phyloP scores from a whole-genome alignment of 768 basidiomycete genomes.

The Daedaleopsis sinensis region DNA sequence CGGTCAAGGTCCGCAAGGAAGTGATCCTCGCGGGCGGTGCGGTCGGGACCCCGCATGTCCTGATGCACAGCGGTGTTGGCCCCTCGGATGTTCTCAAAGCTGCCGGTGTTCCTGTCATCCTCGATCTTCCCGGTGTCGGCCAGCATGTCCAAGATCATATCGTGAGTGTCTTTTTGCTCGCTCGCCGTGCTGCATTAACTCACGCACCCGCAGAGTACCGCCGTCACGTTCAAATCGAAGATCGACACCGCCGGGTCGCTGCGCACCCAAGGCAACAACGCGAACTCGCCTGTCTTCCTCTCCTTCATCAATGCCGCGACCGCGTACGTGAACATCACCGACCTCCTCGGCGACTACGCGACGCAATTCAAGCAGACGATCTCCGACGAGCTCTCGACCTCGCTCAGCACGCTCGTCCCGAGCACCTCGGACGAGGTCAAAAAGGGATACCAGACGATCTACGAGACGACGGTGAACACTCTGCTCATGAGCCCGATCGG shows the following conservation, averaged over 20 bases:
- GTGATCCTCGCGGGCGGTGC: constrained; percentile 55
- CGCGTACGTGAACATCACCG: constrained; percentile 58
- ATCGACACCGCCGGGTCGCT: constrained; percentile 41
- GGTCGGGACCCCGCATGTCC: constrained; percentile 55
- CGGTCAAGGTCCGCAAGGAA: constrained; percentile 58
- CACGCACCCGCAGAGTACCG: constrained; percentile 25
- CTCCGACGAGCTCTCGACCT: constrained; percentile 34
- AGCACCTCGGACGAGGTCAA: constrained; percentile 47
- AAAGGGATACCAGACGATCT: constrained; percentile 59
- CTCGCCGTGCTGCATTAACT: neutral
- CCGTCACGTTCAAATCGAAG: constrained; percentile 43
- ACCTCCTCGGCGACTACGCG: constrained; percentile 45
- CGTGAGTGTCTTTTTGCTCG: neutral
- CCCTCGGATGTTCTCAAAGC: constrained; percentile 53
- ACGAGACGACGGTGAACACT: constrained; percentile 44
- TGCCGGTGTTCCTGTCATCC: constrained; percentile 45
- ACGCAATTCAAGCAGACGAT: constrained; percentile 38
- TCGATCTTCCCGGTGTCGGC: constrained; percentile 62
- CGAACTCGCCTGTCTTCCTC: constrained; percentile 38
- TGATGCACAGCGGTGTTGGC: constrained; percentile 63
- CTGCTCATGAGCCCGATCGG: constrained; percentile 48
- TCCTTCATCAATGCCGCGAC: constrained; percentile 69
- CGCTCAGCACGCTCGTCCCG: constrained; percentile 44
- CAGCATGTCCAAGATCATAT: constrained; percentile 61
- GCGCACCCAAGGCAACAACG: constrained; percentile 27